Evolutionary conservation across 257 asterid genomes (phyloP), one percentile per base, ranked within the genome.

Genomic region (Verbena officinalis): DNA sequence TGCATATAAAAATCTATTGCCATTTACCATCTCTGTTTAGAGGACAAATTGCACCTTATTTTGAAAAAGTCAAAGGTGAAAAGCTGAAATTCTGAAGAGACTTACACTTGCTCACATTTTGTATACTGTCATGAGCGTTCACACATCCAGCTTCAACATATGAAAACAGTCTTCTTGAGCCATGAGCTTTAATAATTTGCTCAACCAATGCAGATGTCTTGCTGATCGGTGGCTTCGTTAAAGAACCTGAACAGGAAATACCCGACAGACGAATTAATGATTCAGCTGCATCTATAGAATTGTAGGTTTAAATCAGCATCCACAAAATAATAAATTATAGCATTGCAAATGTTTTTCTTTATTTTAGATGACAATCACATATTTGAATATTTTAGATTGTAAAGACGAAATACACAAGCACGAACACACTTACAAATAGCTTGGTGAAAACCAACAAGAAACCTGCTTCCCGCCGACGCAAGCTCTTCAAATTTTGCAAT

Each of bases 51-150:
- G 16, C 24, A 16, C 36, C 21, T 73, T 31, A 63, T 13, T 48
- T 61, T 9, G 11, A 67, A 17, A 54, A 17, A 6, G 38, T 4
- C 21, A 15, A 7, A 43, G 46, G 38, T 12, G 20, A 13, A 42
- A 42, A 42, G 15, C 48, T 42, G 48, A 42, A 71, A 51, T 24
- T 50, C 7, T 8, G 39, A 43, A 12, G 30, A 70, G 60, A 65
- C 96, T 82, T 81, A 91, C 98, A 88, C 86, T 86, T 84, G 80
- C 74, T 79, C 59, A 77, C 73, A 62, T 67, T 76, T 21, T 80
- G 87, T 52, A 73, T 57, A 33, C 77, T 65, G 63, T 86, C 96
- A 61, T 74, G 73, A 24, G 39, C 39, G 61, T 84, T 82, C 51
- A 69, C 7, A 54, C 84, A 83, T 73, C 94, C 95, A 62, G 95